Evolutionary conservation across 2,329 filamentous ascomycete species (phyloP), one percentile per base, ranked within the genome.

Genomic region (Penicillium freii): DNA sequence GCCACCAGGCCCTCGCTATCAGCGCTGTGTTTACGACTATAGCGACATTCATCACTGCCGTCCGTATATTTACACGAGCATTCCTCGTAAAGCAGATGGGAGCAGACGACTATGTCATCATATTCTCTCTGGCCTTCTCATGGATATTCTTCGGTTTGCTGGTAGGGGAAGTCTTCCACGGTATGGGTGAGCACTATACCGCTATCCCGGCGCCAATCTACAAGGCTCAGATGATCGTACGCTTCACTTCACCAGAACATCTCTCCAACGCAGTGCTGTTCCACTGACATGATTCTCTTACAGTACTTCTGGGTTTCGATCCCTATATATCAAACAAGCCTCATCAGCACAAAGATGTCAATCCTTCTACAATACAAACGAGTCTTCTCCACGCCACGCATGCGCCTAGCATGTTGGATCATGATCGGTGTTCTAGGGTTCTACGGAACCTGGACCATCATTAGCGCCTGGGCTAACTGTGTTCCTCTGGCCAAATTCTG

Each of bases 31-130:
- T 73, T 42, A 72, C 71, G 2, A 58, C 48, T 34, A 64, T 77
- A 19, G 68, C 71, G 3, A 67, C 69, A 11, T 38, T 65, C 0
- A 70, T 77, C 43, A 71, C 77, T n/a, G 60, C 59, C 3, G 52
- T 75, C n/a, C 74, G 76, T 8, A 70, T 79, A 48, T 78, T 75
- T 58, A 78, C 76, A 9, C 63, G 73, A 51, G 61, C 64, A 3
- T 58, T 64, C 11, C 58, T 76, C 50, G 67, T 74, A 38, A 71
- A 70, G 57, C 70, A 75, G 38, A 66, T 74, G 54, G 70, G 69
- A 47, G 47, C 63, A 11, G 71, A 76, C 25, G 76, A 78, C 55
- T 74, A 73, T 66, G 68, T 67, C 27, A 73, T 77, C 45, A 17
- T 77, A 9, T 62, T 71, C 27, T 69, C 75, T 31, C 50, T 71